phyloP scores from a whole-genome alignment of 108 stramenopile species.

The Fragilaria crotonensis region DNA sequence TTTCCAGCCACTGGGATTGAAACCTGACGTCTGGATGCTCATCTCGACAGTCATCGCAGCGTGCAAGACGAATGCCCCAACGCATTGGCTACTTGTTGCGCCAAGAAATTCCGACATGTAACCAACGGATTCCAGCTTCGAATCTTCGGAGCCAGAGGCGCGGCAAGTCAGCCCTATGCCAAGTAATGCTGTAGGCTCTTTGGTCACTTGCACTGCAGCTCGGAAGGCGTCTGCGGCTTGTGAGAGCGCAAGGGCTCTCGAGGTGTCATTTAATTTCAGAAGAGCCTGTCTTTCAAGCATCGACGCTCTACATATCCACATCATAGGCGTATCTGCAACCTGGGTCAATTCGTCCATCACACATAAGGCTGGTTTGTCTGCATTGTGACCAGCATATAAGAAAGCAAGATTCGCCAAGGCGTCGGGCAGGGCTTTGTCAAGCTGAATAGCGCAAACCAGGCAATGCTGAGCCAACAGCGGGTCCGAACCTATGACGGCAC shows the following conservation, averaged over 20 bases:
- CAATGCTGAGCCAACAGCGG: constrained; percentile 65
- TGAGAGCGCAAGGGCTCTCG: background rate
- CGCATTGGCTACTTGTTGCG: background rate
- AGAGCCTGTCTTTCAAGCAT: constrained; percentile 41
- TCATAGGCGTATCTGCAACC: constrained; percentile 65
- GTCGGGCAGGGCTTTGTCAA: constrained; percentile 48
- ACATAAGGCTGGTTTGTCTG: constrained; percentile 22
- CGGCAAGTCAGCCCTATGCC: constrained; percentile 45
- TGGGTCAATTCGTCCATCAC: constrained; percentile 55
- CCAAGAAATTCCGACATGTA: constrained; percentile 17
- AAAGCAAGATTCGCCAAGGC: constrained; percentile 62
- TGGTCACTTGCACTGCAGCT: constrained; percentile 51
- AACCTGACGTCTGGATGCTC: background rate
- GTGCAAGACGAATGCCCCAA: constrained; percentile 1
- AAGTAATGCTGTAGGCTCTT: constrained; percentile 45
- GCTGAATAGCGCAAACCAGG: constrained; percentile 46
- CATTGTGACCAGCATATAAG: constrained; percentile 38
- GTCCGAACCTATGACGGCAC: constrained; percentile 33
- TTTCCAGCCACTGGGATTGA: background rate
- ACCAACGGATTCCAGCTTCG: constrained; percentile 9
- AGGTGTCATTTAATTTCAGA: background rate
- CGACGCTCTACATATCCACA: constrained; percentile 74
- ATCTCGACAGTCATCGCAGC: constrained; percentile 18
- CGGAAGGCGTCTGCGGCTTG: constrained; percentile 63
- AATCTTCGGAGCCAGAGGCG: background rate